These are phyloP conservation scores for Colletotrichum sp. DNA, from an alignment of 2,329 filamentous ascomycete genomes.

Conservation along the genomic window DNA sequence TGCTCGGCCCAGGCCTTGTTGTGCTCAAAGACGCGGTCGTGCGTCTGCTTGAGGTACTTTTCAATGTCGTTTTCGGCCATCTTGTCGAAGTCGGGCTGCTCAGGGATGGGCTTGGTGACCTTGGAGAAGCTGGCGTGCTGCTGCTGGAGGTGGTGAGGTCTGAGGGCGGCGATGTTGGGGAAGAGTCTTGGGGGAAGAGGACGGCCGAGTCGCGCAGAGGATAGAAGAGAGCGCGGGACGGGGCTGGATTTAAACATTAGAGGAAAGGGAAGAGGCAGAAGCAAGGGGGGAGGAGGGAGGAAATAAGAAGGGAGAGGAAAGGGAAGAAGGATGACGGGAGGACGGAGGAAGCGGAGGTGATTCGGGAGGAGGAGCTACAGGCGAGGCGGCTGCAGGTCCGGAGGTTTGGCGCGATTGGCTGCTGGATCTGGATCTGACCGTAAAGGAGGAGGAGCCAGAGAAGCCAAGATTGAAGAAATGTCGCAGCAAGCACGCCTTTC, in stretches of 20 bases:
- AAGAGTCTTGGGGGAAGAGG: background rate
- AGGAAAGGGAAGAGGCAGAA: background rate
- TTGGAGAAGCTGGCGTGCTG: background rate
- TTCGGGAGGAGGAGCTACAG: background rate
- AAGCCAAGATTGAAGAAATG: constrained; percentile 14
- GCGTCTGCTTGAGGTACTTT: constrained; percentile 63
- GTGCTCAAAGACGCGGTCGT: constrained; percentile 72
- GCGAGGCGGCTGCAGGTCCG: constrained; percentile 1
- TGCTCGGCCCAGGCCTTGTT: constrained; percentile 70
- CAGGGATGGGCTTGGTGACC: background rate
- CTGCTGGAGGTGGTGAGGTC: background rate
- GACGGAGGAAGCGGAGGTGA: background rate
- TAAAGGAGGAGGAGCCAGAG: background rate
- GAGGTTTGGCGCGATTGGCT: background rate
- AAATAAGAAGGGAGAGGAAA: background rate
- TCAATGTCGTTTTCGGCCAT: constrained; percentile 22
- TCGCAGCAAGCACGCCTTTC: background rate
- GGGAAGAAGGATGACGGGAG: background rate
- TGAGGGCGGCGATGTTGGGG: background rate
- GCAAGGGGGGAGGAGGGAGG: background rate
- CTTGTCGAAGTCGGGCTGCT: constrained; percentile 10
- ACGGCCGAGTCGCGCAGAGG: background rate
- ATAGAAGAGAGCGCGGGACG: constrained; percentile 5
- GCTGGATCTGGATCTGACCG: background rate
- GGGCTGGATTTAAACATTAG: constrained; percentile 14